Evolutionary conservation across 495 filamentous ascomycete species (phyloP).

Genomic region (Lindgomyces ingoldianus): DNA sequence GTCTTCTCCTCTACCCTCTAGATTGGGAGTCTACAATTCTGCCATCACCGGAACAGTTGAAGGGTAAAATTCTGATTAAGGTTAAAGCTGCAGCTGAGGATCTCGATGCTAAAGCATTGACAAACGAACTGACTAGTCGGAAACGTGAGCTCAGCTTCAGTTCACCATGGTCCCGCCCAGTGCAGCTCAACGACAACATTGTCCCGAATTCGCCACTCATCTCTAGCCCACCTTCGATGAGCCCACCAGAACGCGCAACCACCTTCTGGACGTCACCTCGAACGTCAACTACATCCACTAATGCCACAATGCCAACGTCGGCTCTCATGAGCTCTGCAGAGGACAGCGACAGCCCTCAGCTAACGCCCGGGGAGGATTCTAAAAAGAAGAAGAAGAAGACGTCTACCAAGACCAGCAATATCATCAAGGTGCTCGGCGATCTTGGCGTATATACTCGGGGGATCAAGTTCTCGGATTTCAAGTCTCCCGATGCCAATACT

Average conservation of each 20-base stretch:
- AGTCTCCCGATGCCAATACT: conserved; percentile 70
- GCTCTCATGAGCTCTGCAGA: conserved; percentile 63
- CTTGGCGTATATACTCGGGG: conserved; percentile 88
- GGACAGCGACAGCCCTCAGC: conserved; percentile 59
- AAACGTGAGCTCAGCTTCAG: conserved; percentile 80
- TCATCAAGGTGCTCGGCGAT: conserved; percentile 76
- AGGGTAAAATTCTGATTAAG: conserved; percentile 83
- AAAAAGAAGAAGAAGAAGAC: conserved; percentile 55
- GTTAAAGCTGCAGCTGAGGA: conserved; percentile 69
- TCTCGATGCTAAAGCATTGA: conserved; percentile 30
- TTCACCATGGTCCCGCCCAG: conserved; percentile 55
- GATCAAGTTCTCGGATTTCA: conserved; percentile 78
- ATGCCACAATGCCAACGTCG: conserved; percentile 51
- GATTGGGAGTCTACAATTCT: conserved; percentile 62
- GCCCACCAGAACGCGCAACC: conserved; percentile 48
- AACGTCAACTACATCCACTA: conserved; percentile 53
- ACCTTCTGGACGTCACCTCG: conserved; percentile 50
- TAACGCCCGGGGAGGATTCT: conserved; percentile 39
- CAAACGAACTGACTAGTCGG: conserved; percentile 41
- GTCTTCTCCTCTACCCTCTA: conserved; percentile 69
- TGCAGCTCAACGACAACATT: conserved; percentile 54
- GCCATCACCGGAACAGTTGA: conserved; percentile 83
- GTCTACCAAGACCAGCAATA: conserved; percentile 71
- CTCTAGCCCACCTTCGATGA: conserved; percentile 54
- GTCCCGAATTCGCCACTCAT: conserved; percentile 55